These are phyloP conservation scores for Hygrophila difformis DNA, from an alignment of 257 asterid species.

Conservation along the genomic window DNA sequence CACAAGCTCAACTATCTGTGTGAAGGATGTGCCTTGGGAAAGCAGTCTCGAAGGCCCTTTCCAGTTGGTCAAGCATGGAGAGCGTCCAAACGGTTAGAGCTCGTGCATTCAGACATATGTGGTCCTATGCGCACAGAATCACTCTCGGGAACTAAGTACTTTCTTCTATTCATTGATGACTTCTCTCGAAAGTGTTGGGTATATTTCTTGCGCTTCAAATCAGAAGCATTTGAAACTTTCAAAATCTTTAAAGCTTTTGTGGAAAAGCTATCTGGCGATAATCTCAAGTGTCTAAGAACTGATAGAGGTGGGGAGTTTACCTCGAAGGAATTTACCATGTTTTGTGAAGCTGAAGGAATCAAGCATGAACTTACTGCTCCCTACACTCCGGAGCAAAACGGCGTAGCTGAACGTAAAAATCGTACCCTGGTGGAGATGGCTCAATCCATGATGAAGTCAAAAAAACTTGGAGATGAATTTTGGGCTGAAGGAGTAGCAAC, in stretches of 20 bases:
- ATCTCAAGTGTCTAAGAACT: background rate
- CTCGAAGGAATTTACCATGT: background rate
- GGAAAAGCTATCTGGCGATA: background rate
- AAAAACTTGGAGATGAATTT: background rate
- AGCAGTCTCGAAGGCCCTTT: no score
- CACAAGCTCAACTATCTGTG: no score
- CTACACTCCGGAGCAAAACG: constrained; percentile 4
- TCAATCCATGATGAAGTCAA: background rate
- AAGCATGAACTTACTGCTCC: background rate
- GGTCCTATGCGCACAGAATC: background rate
- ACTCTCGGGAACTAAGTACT: background rate
- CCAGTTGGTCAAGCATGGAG: no score
- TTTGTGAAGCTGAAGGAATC: background rate
- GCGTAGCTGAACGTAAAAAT: constrained; percentile 1
- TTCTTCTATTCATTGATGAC: background rate
- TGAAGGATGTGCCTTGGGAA: no score
- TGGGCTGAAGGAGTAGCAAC: background rate
- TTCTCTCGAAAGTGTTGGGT: background rate
- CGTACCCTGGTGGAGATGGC: background rate
- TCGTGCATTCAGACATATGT: background rate
- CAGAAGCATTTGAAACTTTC: background rate
- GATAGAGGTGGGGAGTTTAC: background rate
- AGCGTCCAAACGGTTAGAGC: background rate
- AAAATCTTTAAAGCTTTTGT: background rate
- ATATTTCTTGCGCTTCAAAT: background rate